Base-by-base conservation (phyloP, 2,329 filamentous ascomycete species). In the Fusarium nanum region DNA sequence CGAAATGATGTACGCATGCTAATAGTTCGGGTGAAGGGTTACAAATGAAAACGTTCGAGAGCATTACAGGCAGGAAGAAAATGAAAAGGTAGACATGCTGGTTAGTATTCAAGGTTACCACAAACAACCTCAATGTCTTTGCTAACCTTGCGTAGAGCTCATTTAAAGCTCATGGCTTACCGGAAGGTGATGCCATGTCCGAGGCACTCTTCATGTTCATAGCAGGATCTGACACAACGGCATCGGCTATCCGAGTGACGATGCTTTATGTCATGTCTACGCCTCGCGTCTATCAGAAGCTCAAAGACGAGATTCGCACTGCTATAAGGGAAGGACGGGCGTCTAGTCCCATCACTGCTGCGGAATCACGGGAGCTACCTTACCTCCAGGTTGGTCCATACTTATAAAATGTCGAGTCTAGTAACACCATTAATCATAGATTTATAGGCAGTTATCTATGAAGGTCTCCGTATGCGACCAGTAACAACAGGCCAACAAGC, bases 331-430 rank as follows among this genome's bases (percentile, higher is more conserved):
- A 61, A 0, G 30, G 56, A 0, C 27, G 23, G 1, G 59, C 23
- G 0, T 62, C 56, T 1, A 54, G 9, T 18, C 59, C 59, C 3
- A 54, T 62, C 0, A 61, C 56, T 9, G 8, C 20, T 9, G 25
- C 40, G 7, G 28, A 62, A 5, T 46, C 56, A n/a, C 45, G 56
- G 4, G 59, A 61, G 1, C 0, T 62, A 2, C 56, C 56, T 3
- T 62, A 61, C 6, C 40, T 62, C 1, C 59, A 62, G 10, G 59
- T 60, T 0, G n/a, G 59, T 45, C 3, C 5, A 25, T 13, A 7
- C 1, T 1, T 1, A 9, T 0, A 11, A 2, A 7, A 1, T 12
- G 3, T 16, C 2, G 3, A 18, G 6, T 3, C 2, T 7, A 22
- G 22, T 22, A 10, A 23, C 3, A 2, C 0, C 5, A 9, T 20